These are phyloP conservation scores for Lenwebbia sp. DNA, from an alignment of 345 rosid species.

Conservation along the genomic window DNA sequence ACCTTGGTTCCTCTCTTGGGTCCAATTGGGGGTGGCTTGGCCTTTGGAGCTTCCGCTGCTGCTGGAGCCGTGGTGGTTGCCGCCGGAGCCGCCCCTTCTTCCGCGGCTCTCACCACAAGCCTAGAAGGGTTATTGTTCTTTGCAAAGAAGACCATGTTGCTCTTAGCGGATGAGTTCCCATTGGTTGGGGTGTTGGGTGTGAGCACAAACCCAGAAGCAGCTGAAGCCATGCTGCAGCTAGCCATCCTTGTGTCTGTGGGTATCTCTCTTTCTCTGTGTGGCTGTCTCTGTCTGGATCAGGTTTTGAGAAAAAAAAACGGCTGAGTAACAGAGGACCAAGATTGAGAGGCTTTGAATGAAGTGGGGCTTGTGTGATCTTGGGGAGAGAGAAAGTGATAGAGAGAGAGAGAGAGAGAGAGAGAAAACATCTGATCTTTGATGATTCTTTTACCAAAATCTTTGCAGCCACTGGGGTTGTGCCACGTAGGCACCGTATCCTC, in stretches of 20 bases:
- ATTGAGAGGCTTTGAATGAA: conserved; percentile 27
- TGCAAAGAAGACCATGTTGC: conserved; percentile 27
- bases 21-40: conserved; percentile 72
- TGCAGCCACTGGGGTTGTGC: conserved; percentile 47
- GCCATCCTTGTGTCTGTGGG: neutral
- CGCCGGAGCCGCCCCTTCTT: conserved; percentile 29
- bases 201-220: conserved; percentile 43
- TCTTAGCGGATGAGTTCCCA: conserved; percentile 20
- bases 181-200: neutral
- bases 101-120: conserved; percentile 50
- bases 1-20: conserved; percentile 97
- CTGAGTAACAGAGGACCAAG: neutral
- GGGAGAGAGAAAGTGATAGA: too few species aligned
- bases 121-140: conserved; percentile 19
- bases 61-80: neutral
- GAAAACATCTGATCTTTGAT: conserved; percentile 24
- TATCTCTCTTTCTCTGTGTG: neutral
- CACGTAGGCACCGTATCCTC: conserved; percentile 45
- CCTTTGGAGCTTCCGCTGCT: conserved; percentile 35
- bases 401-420: neutral
- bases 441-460: conserved; percentile 5
- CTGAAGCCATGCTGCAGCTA: conserved; percentile 13
- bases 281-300: neutral
- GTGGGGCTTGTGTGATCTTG: neutral
- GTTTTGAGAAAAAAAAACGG: neutral